These are phyloP conservation scores for Pseudofabraea citricarpa DNA, from an alignment of 2,329 filamentous ascomycete species.

Conservation along the genomic window DNA sequence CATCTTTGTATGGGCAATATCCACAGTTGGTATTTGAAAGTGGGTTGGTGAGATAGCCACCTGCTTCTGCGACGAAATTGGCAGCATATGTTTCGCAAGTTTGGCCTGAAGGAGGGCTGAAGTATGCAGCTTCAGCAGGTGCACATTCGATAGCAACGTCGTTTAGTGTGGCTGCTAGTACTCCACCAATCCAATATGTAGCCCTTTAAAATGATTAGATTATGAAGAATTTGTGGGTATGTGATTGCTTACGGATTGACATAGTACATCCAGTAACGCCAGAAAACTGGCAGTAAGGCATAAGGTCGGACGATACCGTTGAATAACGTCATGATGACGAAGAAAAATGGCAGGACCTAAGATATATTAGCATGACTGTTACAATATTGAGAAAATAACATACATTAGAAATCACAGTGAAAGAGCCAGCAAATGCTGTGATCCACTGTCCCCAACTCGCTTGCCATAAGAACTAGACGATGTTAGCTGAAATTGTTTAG, in stretches of 20 bases:
- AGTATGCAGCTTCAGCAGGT: slow-evolving; percentile 50
- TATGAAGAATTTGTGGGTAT: slow-evolving; percentile 17
- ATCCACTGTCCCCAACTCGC: slow-evolving; percentile 80
- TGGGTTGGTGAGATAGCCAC: slow-evolving; percentile 61
- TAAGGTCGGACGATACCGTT: slow-evolving; percentile 69
- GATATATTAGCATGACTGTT: slow-evolving; percentile 44
- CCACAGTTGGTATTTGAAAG: slow-evolving; percentile 54
- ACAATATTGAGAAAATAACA: too few relatives aligned
- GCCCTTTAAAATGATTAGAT: slow-evolving; percentile 52
- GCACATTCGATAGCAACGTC: slow-evolving; percentile 45
- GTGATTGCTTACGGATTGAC: slow-evolving; percentile 46
- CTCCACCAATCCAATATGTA: slow-evolving; percentile 69
- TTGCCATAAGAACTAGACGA: slow-evolving; percentile 58
- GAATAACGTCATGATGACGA: slow-evolving; percentile 66
- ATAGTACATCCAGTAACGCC: slow-evolving; percentile 46
- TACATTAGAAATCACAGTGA: slow-evolving; percentile 71
- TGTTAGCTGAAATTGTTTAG: too few relatives aligned
- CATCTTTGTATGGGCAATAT: slow-evolving; percentile 62
- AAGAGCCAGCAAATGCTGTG: slow-evolving; percentile 72
- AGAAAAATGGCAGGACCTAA: slow-evolving; percentile 24
- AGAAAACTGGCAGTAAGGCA: slow-evolving; percentile 37
- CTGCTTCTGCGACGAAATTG: slow-evolving; percentile 45
- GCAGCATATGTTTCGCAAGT: slow-evolving; percentile 63
- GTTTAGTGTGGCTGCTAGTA: slow-evolving; percentile 59
- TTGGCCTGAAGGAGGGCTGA: slow-evolving; percentile 59